phyloP scores from a whole-genome alignment of 2,329 filamentous ascomycete genomes.

The Paraconiothyrium sp. region DNA sequence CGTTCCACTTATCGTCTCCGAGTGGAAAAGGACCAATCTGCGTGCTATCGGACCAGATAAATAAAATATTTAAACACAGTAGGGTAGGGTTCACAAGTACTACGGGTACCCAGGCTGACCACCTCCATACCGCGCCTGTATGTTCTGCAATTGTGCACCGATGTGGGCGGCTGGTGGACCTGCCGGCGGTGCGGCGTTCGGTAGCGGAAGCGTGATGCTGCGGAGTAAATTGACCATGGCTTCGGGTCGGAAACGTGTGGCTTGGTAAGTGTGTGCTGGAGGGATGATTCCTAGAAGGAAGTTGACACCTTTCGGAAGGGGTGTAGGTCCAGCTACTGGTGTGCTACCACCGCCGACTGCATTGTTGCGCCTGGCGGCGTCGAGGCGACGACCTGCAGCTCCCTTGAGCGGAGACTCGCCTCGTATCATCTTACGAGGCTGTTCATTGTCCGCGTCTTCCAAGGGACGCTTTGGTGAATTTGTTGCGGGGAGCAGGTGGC shows the following conservation, averaged over 20 bases:
- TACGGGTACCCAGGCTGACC: slow-evolving; percentile 15
- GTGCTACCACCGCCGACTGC: slow-evolving; percentile 39
- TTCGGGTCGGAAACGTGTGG: slow-evolving; percentile 73
- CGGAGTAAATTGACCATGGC: slow-evolving; percentile 78
- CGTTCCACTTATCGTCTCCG: not conserved
- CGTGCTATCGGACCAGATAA: not conserved
- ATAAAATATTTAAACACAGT: not conserved
- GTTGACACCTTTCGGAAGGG: slow-evolving; percentile 73
- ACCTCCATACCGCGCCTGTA: slow-evolving; percentile 43
- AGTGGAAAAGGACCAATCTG: not conserved
- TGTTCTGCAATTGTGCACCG: slow-evolving; percentile 37
- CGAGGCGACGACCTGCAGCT: slow-evolving; percentile 83
- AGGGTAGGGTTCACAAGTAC: not conserved
- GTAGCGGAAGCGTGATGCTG: slow-evolving; percentile 48
- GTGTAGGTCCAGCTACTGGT: slow-evolving; percentile 60
- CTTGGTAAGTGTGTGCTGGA: slow-evolving; percentile 74
- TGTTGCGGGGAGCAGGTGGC: slow-evolving; percentile 33
- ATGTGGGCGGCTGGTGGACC: slow-evolving; percentile 19
- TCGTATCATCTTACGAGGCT: slow-evolving; percentile 85
- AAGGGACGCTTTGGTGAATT: slow-evolving; percentile 60
- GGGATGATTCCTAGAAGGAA: slow-evolving; percentile 76
- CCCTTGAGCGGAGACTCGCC: slow-evolving; percentile 95
- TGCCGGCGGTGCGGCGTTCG: slow-evolving; percentile 12
- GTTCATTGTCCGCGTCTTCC: slow-evolving; percentile 73
- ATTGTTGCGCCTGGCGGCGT: slow-evolving; percentile 70